Base-by-base conservation (phyloP, 129 eudicot species). In the Lonicera japonica region DNA sequence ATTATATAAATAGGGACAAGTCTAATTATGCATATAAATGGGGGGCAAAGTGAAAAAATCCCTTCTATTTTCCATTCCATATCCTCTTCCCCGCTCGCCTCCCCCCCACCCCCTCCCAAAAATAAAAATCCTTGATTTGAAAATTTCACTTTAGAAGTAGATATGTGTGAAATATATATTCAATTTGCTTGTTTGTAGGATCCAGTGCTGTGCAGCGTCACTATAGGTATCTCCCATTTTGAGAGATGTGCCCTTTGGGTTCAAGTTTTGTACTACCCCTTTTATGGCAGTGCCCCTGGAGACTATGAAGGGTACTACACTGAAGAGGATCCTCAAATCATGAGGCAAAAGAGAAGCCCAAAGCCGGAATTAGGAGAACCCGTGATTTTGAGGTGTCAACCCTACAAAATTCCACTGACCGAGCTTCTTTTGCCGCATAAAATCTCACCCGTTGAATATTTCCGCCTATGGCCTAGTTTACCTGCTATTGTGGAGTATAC, bases 391-490 rank as follows among this genome's bases (percentile, higher is more conserved):
- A 76, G 96, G 73, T 92, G 98, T 72, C 98, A 92, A 66, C 98
- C 98, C 36, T 92, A 92, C 83, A 92, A 87, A 77, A 78, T 92
- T 75, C 98, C 98, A 21, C 75, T 92, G 34, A 87, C 96, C 12
- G 98, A 92, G 80, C 96, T 92, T 69, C 88, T 92, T 50, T 64
- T 85, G 71, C 98, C 98, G 12, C 96, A 92, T 66, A 87, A 92
- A 65, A 92, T 92, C 25, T 92, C 98, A 58, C 96, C 98, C 5
- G 98, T 92, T 54, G 98, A 92, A 70, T 92, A 82, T 76, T 92
- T 92, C 75, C 91, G 98, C n/a, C 60, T 92, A 54, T 92, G 98
- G 98, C 98, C 98, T 61, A 92, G 98, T 85, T 79, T 92, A 50
- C 98, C 98, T 75, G 98, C 96, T 70, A 84, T 92, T 73, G 95